Evolutionary conservation across 768 basidiomycete species (phyloP), one percentile per base, ranked within the genome.

Genomic region (Amanita phalloides): DNA sequence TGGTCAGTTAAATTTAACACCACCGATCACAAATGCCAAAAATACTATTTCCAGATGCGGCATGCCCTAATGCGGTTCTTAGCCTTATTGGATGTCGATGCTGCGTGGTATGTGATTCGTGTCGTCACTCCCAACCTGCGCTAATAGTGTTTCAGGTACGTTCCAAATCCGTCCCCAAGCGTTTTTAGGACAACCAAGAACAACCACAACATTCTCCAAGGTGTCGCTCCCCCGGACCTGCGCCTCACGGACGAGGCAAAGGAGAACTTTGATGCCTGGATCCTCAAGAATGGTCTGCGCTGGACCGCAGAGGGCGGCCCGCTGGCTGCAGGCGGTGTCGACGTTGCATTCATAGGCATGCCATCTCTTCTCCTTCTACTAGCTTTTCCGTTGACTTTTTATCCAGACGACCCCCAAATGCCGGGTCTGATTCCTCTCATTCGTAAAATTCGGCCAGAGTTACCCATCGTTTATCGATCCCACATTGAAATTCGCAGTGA

Each of bases 181-280:
- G 88, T 95, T 36, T 95, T 94, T 78, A 82, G 91, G 56, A 91
- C 87, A 55, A 94, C 91, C 57, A 89, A 89, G 75, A 90, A 90
- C 88, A 90, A 90, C 73, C 89, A 91, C 78, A 91, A 91, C 69
- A 90, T 90, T 63, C 74, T 95, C 21, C 92, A 96, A 79, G 93
- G 93, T 55, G 93, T 96, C 47, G 86, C 92, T 1, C 68, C 81
- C 10, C 82, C 86, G 7, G 79, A 79, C 54, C 75, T 90, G 46
- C 84, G 88, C 54, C 77, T 96, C 42, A 85, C 81, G 0, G 75
- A 85, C 56, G 81, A 84, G 51, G 82, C 85, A 48, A 89, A 91
- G 69, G 81, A 81, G 52, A 78, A 74, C 51, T 90, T 90, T 58
- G 86, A 88, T 58, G 77, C 83, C 6, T 95, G 92, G 93, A 92